Evolutionary conservation across 345 rosid genomes (phyloP).

Genomic region (Moricandia arvensis): DNA sequence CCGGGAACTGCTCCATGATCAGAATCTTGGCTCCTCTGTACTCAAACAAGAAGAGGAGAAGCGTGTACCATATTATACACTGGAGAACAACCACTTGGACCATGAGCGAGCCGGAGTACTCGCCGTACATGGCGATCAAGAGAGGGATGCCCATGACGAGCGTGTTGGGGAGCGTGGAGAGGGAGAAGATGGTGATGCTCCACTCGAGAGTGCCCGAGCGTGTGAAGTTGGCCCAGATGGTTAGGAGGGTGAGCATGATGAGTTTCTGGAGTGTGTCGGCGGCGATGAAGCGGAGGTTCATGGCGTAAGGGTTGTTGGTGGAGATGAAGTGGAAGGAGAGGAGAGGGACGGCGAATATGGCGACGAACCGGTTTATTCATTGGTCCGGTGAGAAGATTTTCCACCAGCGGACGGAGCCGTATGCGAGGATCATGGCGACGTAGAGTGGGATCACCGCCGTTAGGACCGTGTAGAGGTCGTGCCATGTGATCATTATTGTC

Average conservation of each 20-base stretch:
- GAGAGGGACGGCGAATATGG: conserved; percentile 89
- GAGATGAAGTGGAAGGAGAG: conserved; percentile 97
- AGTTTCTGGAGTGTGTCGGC: conserved; percentile 89
- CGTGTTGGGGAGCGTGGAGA: conserved; percentile 89
- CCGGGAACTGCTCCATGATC: conserved; percentile 92
- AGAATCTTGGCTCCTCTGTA: conserved; percentile 87
- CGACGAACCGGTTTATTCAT: conserved; percentile 92
- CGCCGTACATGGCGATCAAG: conserved; percentile 86
- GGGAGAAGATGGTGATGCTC: conserved; percentile 87
- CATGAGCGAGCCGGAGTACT: conserved; percentile 70
- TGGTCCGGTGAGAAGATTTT: conserved; percentile 89
- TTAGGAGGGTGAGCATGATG: conserved; percentile 60
- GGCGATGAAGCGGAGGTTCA: conserved; percentile 86
- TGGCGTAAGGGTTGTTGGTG: conserved; percentile 69
- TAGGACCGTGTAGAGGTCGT: conserved; percentile 84
- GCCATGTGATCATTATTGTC: conserved; percentile 55
- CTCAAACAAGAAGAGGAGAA: conserved; percentile 82
- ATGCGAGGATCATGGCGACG: conserved; percentile 93
- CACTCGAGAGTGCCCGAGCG: conserved; percentile 74
- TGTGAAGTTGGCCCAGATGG: conserved; percentile 60
- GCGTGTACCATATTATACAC: conserved; percentile 95
- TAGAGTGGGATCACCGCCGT: conserved; percentile 82
- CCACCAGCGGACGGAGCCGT: conserved; percentile 98
- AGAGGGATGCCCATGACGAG: conserved; percentile 96
- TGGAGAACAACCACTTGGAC: conserved; percentile 94